Percentiles rank a stretch among this genome's conserved stretches.
Evolutionary conservation across 2,329 filamentous ascomycete genomes (phyloP).

Genomic region (Sarocladiaceae sp.): DNA sequence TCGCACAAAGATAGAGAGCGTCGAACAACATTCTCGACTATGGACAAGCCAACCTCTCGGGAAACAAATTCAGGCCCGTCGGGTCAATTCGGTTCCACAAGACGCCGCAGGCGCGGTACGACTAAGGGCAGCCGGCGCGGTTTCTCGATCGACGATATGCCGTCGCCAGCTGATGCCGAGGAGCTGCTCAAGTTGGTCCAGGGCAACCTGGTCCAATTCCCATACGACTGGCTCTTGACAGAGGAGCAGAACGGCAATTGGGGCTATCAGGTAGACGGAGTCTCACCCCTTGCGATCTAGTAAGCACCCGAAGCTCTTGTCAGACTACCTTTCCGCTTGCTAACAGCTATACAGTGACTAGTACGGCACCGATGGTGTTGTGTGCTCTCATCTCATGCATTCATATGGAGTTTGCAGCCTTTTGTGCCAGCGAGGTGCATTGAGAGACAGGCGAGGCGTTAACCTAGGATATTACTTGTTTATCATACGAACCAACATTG

Average conservation of each 20-base stretch:
- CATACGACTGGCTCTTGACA: conserved; percentile 90
- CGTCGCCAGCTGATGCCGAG: conserved; percentile 73
- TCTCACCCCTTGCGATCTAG: conserved; percentile 97
- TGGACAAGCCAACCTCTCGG: conserved; percentile 42
- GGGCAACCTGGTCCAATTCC: conserved; percentile 85
- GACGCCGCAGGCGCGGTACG: conserved; percentile 61
- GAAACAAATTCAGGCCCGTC: conserved; percentile 25
- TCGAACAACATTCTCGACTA: conserved; percentile 52
- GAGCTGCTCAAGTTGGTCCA: conserved; percentile 78
- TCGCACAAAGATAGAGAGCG: conserved; percentile 40
- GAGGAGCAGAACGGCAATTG: conserved; percentile 94
- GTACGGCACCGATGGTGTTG: not conserved
- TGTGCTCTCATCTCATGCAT: not conserved
- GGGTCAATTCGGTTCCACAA: conserved; percentile 45
- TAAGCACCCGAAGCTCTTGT: conserved; percentile 42
- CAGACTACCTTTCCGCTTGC: conserved; percentile 10
- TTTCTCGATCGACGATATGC: conserved; percentile 68
- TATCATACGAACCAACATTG: not conserved
- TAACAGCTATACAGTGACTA: conserved; percentile 29
- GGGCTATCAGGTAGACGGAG: conserved; percentile 93
- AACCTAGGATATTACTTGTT: not conserved
- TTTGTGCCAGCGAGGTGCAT: conserved; percentile 3
- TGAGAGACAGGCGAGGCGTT: conserved; percentile 1
- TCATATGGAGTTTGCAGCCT: conserved; percentile 7
- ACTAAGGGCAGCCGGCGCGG: conserved; percentile 65